Percentiles rank a stretch among this genome's conserved stretches.
Evolutionary conservation across 2,329 filamentous ascomycete species (phyloP).

Genomic region (Ascochyta clinopodiicola): DNA sequence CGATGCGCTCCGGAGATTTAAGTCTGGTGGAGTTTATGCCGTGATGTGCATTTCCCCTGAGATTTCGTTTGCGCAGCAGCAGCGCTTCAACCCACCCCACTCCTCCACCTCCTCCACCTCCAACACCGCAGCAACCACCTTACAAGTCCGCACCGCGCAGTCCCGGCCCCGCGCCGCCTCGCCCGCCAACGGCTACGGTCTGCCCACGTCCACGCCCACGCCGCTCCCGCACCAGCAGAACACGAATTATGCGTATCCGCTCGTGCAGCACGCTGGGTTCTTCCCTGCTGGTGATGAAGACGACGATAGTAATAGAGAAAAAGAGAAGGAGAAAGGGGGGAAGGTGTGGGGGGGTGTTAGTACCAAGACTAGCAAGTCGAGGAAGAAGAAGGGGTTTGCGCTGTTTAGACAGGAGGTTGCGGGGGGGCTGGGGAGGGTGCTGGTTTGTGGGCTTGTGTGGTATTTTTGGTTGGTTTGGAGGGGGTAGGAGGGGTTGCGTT

Average conservation of each 20-base stretch:
- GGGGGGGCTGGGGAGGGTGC: constrained; percentile 67
- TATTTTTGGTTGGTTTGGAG: constrained; percentile 72
- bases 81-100: constrained; percentile 8
- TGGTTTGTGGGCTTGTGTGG: constrained; percentile 66
- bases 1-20: no score
- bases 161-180: constrained; percentile 38
- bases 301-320: constrained; percentile 33
- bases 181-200: constrained; percentile 41
- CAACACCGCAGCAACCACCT: constrained; percentile 23
- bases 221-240: constrained; percentile 12
- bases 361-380: constrained; percentile 38
- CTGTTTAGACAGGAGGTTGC: constrained; percentile 67
- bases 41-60: no score
- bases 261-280: constrained; percentile 53
- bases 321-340: neutral
- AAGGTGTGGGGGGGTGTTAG: constrained; percentile 29
- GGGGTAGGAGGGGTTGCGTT: constrained; percentile 54
- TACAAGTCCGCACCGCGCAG: constrained; percentile 39
- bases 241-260: constrained; percentile 36
- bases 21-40: no score
- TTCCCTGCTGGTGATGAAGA: constrained; percentile 39
- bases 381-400: constrained; percentile 48
- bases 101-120: constrained; percentile 43
- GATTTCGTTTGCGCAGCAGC: no score
- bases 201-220: constrained; percentile 31